These are phyloP conservation scores for Sphaerulina musiva DNA, from an alignment of 2,329 filamentous ascomycete genomes.

Conservation along the genomic window DNA sequence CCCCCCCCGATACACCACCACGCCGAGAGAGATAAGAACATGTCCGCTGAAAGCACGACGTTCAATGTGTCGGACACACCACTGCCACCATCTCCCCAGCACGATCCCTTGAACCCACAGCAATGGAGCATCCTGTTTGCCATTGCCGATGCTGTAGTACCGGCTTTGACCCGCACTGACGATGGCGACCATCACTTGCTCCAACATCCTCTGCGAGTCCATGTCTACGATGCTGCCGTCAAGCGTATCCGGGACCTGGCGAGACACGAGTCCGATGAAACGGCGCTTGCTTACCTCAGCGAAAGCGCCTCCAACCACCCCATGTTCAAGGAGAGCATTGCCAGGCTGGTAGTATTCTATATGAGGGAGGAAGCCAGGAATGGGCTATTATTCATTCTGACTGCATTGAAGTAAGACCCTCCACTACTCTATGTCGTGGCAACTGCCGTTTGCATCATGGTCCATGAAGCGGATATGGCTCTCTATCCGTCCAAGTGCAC, in stretches of 20 bases:
- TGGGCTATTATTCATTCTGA: constrained; percentile 48
- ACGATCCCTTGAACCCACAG: constrained; percentile 45
- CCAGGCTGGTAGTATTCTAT: constrained; percentile 44
- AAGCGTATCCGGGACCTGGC: constrained; percentile 43
- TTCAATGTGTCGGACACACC: constrained; percentile 16
- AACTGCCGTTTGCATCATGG: background rate
- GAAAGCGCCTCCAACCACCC: constrained; percentile 42
- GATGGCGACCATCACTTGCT: constrained; percentile 22
- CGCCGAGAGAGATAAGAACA: constrained; percentile 11
- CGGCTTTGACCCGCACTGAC: constrained; percentile 44
- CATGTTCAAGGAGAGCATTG: constrained; percentile 48
- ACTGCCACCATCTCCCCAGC: constrained; percentile 40
- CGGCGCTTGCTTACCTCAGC: constrained; percentile 27
- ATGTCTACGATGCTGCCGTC: constrained; percentile 46
- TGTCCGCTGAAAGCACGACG: constrained; percentile 16
- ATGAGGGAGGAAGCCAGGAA: constrained; percentile 46
- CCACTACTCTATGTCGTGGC: background rate
- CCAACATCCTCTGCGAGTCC: constrained; percentile 23
- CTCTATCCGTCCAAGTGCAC: background rate
- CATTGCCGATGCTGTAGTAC: constrained; percentile 53
- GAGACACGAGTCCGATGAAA: constrained; percentile 39
- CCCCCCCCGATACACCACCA: too few relatives aligned
- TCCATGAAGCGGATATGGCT: background rate
- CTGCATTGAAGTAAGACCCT: constrained; percentile 45
- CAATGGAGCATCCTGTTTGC: constrained; percentile 56